phyloP scores from a whole-genome alignment of 2,329 filamentous ascomycete species.

The Bipolaris sorokiniana region DNA sequence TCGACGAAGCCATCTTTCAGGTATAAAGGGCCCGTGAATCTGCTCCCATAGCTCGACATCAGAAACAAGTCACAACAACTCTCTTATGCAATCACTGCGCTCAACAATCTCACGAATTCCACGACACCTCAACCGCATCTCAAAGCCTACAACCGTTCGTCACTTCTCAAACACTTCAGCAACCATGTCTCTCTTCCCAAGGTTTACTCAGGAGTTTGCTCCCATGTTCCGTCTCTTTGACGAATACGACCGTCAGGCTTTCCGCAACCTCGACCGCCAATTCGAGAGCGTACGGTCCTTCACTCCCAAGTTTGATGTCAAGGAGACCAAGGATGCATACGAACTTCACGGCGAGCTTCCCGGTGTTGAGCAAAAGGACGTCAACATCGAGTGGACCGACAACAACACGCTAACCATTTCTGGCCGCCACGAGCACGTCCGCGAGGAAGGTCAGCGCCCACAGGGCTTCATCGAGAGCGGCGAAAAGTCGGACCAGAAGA shows the following conservation, averaged over 20 bases:
- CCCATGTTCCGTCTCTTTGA: slow-evolving; percentile 57
- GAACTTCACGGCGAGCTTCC: slow-evolving; percentile 83
- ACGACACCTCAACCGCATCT: slow-evolving; percentile 38
- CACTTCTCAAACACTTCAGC: slow-evolving; percentile 30
- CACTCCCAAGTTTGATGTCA: slow-evolving; percentile 79
- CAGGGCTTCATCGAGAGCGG: slow-evolving; percentile 55
- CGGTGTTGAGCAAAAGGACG: slow-evolving; percentile 74
- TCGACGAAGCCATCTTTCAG: slow-evolving; percentile 33
- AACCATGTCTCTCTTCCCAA: slow-evolving; percentile 52
- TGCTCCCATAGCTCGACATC: slow-evolving; percentile 25
- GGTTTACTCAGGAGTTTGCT: slow-evolving; percentile 50
- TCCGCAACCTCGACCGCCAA: slow-evolving; percentile 35
- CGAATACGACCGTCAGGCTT: slow-evolving; percentile 52
- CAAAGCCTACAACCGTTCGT: slow-evolving; percentile 34
- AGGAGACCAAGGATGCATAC: slow-evolving; percentile 70
- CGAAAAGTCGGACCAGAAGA: slow-evolving; percentile 26
- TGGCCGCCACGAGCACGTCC: slow-evolving; percentile 70
- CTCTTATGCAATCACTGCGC: slow-evolving; percentile 48
- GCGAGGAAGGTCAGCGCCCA: slow-evolving; percentile 62
- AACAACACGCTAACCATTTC: slow-evolving; percentile 73
- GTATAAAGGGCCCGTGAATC: slow-evolving; percentile 38
- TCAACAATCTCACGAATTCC: slow-evolving; percentile 41
- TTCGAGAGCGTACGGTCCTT: slow-evolving; percentile 60
- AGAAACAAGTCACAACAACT: slow-evolving; percentile 37
- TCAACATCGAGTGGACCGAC: slow-evolving; percentile 81